These are phyloP conservation scores for Purpureocillium lavendulum DNA, from an alignment of 2,329 filamentous ascomycete genomes.

Conservation along the genomic window DNA sequence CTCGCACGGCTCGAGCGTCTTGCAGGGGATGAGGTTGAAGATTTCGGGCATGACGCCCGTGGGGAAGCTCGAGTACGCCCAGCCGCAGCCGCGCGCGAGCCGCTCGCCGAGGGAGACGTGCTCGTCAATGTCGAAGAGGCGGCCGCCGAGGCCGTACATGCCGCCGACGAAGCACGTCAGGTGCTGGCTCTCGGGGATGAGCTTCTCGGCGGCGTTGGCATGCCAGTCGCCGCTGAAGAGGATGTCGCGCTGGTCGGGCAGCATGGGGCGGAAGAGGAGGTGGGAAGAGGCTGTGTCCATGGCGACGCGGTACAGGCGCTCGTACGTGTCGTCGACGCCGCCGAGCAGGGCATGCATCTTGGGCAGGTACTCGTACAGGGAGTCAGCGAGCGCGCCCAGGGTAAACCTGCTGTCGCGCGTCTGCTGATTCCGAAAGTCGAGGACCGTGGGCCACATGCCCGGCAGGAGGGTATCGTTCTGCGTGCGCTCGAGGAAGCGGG, in stretches of 20 bases:
- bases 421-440: slow-evolving; percentile 52
- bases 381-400: slow-evolving; percentile 47
- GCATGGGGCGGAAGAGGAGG: slow-evolving; percentile 64
- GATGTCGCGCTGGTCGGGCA: slow-evolving; percentile 51
- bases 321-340: slow-evolving; percentile 52
- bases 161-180: slow-evolving; percentile 58
- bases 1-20: slow-evolving; percentile 21
- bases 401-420: slow-evolving; percentile 37
- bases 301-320: slow-evolving; percentile 54
- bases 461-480: slow-evolving; percentile 65
- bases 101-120: slow-evolving; percentile 40
- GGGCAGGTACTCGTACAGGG: slow-evolving; percentile 52
- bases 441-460: slow-evolving; percentile 64
- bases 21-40: slow-evolving; percentile 37
- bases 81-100: slow-evolving; percentile 46
- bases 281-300: slow-evolving; percentile 54
- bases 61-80: slow-evolving; percentile 46
- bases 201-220: slow-evolving; percentile 11
- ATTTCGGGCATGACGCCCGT: slow-evolving; percentile 53
- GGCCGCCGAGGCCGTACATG: slow-evolving; percentile 58
- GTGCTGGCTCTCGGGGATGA: slow-evolving; percentile 22
- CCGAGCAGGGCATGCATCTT: slow-evolving; percentile 60
- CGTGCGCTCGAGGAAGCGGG: slow-evolving; percentile 56
- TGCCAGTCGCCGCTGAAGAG: slow-evolving; percentile 32
- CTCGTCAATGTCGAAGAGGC: slow-evolving; percentile 42